Base-by-base conservation (phyloP, 768 basidiomycete species). In the Royoungia palumana region DNA sequence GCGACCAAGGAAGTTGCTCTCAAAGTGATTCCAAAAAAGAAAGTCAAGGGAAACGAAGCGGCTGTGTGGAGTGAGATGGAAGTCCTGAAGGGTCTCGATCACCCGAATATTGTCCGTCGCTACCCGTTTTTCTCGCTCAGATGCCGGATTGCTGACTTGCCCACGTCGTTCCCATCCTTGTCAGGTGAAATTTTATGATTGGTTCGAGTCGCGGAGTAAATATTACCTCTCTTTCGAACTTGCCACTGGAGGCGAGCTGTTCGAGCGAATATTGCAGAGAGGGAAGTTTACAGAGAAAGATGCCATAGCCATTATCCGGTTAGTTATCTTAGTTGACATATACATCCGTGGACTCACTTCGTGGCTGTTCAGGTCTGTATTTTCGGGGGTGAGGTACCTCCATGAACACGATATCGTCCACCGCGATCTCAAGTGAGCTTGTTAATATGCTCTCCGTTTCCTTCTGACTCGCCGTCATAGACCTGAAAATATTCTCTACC, bases 161-260 rank as follows among this genome's bases (percentile, higher is more conserved):
- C 3, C 16, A 13, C 21, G 6, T 21, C 8, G 14, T 38, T 12
- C 17, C 20, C 9, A 19, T 34, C 32, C 4, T 27, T 22, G 36
- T n/a, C 25, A 93, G 91, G 91, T 96, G 48, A 95, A 94, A 64
- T 93, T 96, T 61, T 94, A 87, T 66, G 94, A 96, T 66, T 92
- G 88, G 83, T 98, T 98, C 65, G 96, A 98, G 63, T 92, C 89
- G 9, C 76, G 93, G 54, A 78, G 85, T 14, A 97, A 96, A 70
- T 97, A 92, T 67, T 98, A 94, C 63, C 81, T 98, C n/a, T 80
- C 88, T 0, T 96, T 96, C 60, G 92, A 97, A 67, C 85, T 98
- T 9, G 95, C 94, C 0, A 77, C 82, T 1, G 95, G 96, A 6
- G 96, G 96, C 25, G 96, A 98, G 62, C 79, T 98, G 2, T 99